Percentiles rank a stretch among this genome's conserved stretches.
phyloP scores from a whole-genome alignment of 2,329 filamentous ascomycete species.

The Colletotrichum abscissum region DNA sequence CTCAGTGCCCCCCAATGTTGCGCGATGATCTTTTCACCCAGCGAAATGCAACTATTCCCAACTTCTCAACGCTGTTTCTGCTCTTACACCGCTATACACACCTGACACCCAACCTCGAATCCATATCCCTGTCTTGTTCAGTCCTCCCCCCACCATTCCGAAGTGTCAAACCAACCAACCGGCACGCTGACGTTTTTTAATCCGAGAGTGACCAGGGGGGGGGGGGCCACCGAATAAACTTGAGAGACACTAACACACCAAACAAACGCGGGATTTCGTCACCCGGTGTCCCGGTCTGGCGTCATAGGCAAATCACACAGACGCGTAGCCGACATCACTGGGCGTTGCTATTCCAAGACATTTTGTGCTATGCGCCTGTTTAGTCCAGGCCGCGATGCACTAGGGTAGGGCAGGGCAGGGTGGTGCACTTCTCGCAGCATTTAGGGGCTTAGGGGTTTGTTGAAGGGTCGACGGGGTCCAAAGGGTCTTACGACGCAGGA shows the following conservation, averaged over 20 bases:
- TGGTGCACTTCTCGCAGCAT: neutral
- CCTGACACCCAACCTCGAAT: slow-evolving; percentile 12
- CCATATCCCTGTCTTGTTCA: slow-evolving; percentile 1
- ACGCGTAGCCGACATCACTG: neutral
- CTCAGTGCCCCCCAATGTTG: too few species aligned
- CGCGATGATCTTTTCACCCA: neutral
- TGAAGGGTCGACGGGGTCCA: neutral
- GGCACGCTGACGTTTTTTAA: neutral
- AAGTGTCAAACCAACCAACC: neutral
- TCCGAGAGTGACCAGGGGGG: neutral
- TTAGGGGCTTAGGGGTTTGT: neutral
- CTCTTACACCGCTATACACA: neutral
- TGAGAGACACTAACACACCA: neutral
- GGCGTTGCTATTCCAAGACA: neutral
- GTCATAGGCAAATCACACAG: slow-evolving; percentile 13
- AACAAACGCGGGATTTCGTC: slow-evolving; percentile 25
- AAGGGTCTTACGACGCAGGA: neutral
- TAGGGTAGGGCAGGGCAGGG: neutral
- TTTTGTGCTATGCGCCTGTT: neutral
- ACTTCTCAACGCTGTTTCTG: neutral
- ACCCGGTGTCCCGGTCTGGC: slow-evolving; percentile 27
- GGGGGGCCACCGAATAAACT: slow-evolving; percentile 20
- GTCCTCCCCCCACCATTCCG: neutral
- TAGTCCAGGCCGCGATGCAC: neutral
- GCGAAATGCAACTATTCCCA: slow-evolving; percentile 19